These are phyloP conservation scores for Chlamydomonas reinhardtii DNA, from an alignment of 163 green algal genomes.

Conservation along the genomic window DNA sequence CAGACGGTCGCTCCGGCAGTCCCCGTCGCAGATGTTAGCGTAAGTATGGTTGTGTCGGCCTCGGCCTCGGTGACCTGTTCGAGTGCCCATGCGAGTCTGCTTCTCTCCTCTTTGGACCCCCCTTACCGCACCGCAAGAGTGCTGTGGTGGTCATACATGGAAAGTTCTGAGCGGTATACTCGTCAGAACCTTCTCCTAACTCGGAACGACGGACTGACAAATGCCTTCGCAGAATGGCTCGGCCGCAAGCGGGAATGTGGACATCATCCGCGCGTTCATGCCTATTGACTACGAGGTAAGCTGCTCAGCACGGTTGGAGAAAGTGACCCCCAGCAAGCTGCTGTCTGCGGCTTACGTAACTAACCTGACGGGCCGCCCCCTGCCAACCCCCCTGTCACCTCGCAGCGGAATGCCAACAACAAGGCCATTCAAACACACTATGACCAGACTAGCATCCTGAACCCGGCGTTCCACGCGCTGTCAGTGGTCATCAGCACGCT, in stretches of 20 bases:
- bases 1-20: neutral
- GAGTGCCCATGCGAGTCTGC: neutral
- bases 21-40: neutral
- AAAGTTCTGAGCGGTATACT: no score
- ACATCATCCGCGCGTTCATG: neutral
- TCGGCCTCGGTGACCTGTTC: neutral
- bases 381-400: no score
- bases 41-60: neutral
- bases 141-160: no score
- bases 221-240: no score
- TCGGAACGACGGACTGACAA: no score
- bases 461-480: neutral
- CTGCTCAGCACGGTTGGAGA: no score
- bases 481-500: neutral
- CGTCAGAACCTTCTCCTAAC: no score
- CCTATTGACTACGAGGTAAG: neutral
- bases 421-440: neutral
- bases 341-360: no score
- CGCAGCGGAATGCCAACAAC: neutral
- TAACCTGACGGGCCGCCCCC: no score
- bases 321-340: no score
- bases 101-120: neutral
- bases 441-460: neutral
- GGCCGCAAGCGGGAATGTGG: neutral
- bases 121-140: no score